These are phyloP conservation scores for Kodamaea arcana DNA, from an alignment of 1,139 yeast genomes.

Conservation along the genomic window DNA sequence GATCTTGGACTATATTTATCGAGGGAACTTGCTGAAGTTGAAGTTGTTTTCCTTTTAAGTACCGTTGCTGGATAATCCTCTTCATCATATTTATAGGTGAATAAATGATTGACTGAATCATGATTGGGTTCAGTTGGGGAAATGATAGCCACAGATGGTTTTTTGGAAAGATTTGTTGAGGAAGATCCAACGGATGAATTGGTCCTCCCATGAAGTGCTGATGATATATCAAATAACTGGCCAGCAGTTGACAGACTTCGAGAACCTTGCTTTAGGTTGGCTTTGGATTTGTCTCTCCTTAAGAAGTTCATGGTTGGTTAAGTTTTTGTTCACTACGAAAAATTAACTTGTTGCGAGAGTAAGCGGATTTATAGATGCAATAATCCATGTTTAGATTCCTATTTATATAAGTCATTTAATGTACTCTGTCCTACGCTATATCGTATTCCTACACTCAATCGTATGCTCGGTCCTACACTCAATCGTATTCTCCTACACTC, in stretches of 20 bases:
- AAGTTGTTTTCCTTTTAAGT: slow-evolving; percentile 1
- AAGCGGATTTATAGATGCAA: too few species aligned
- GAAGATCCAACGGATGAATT: slow-evolving; percentile 4
- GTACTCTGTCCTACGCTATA: too few species aligned
- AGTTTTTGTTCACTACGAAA: neutral
- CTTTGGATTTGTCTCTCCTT: slow-evolving; percentile 26
- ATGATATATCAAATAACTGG: slow-evolving; percentile 8
- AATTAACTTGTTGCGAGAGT: neutral
- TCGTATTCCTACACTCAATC: too few species aligned
- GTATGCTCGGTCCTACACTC: too few species aligned
- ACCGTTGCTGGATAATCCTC: slow-evolving; percentile 1
- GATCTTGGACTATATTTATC: slow-evolving; percentile 18
- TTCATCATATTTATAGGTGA: slow-evolving; percentile 10
- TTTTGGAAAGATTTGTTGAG: slow-evolving; percentile 4
- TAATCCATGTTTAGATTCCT: too few species aligned
- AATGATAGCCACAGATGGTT: slow-evolving; percentile 8
- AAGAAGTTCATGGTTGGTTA: slow-evolving; percentile 25
- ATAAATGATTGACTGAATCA: slow-evolving; percentile 7
- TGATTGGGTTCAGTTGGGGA: slow-evolving; percentile 10
- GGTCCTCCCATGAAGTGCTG: slow-evolving; percentile 2
- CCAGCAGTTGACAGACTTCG: slow-evolving; percentile 10
- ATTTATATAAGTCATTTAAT: too few species aligned
- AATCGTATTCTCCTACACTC: too few species aligned
- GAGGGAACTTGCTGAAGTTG: slow-evolving; percentile 4
- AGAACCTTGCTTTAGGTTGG: slow-evolving; percentile 11